These are phyloP conservation scores for Leccinum truebloodii DNA, from an alignment of 768 basidiomycete genomes.

Conservation along the genomic window DNA sequence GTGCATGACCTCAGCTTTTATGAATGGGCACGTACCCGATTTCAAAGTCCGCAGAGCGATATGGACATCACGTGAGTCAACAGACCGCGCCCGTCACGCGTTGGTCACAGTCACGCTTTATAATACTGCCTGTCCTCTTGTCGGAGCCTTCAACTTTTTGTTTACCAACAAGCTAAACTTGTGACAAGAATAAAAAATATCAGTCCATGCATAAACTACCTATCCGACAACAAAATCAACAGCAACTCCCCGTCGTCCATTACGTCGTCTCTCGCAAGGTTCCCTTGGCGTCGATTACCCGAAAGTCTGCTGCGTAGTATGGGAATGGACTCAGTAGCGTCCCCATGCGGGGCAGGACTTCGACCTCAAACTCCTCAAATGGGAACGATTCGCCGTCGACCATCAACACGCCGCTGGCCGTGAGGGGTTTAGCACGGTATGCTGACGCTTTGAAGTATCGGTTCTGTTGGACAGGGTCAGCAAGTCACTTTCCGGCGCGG, in stretches of 20 bases:
- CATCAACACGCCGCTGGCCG: conserved; percentile 54
- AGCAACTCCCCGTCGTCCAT: neutral
- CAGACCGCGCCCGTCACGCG: conserved; percentile 39
- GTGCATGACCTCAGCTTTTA: conserved; percentile 30
- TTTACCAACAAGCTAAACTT: too few species aligned
- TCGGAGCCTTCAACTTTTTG: too few species aligned
- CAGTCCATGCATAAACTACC: neutral
- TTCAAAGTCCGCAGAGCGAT: conserved; percentile 35
- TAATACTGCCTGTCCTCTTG: neutral
- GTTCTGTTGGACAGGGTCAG: conserved; percentile 43
- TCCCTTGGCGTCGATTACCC: conserved; percentile 28
- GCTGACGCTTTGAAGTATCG: conserved; percentile 73
- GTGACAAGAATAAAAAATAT: neutral
- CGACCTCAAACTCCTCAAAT: conserved; percentile 74
- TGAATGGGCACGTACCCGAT: conserved; percentile 33
- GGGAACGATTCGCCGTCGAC: conserved; percentile 82
- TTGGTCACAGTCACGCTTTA: conserved; percentile 27
- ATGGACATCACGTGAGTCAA: conserved; percentile 35
- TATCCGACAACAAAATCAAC: neutral
- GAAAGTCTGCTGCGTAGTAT: conserved; percentile 57
- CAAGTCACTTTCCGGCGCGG: neutral
- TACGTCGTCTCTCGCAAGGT: conserved; percentile 17
- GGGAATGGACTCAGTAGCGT: conserved; percentile 61
- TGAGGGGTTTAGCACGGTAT: conserved; percentile 67
- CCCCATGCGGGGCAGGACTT: conserved; percentile 68